These are phyloP conservation scores for Teratosphaeria nubilosa DNA, from an alignment of 2,329 filamentous ascomycete species.

Conservation along the genomic window DNA sequence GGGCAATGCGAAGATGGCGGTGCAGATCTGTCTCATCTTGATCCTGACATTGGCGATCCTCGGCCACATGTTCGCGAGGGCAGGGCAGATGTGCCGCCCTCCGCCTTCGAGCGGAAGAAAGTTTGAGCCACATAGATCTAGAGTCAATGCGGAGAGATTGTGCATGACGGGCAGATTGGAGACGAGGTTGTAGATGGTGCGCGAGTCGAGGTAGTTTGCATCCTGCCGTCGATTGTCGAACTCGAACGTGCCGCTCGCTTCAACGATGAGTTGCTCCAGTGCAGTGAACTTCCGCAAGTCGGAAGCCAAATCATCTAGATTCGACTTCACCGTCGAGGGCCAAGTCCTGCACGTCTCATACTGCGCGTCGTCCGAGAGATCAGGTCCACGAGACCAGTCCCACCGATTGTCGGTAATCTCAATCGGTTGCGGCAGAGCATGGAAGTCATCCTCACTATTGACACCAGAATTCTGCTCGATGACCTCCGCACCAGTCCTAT, in stretches of 20 bases:
- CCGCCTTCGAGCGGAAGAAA: neutral
- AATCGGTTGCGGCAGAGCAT: neutral
- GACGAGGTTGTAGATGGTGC: neutral
- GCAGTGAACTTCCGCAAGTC: conserved; percentile 8
- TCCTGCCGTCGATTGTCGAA: neutral
- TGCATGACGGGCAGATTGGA: neutral
- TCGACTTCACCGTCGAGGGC: conserved; percentile 3
- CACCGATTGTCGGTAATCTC: neutral
- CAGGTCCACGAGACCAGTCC: neutral
- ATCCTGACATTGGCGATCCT: neutral
- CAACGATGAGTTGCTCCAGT: conserved; percentile 7
- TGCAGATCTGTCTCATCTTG: neutral
- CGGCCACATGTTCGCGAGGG: neutral
- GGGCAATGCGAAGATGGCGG: neutral
- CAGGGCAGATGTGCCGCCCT: neutral
- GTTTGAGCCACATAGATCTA: neutral
- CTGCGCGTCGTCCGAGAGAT: neutral
- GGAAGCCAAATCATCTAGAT: conserved; percentile 6
- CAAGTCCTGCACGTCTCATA: conserved; percentile 2
- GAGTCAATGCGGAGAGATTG: neutral
- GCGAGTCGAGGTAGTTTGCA: neutral
- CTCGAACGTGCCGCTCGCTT: conserved; percentile 1
- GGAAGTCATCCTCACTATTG: neutral
- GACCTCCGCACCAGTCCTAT: conserved; percentile 1
- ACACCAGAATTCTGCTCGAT: neutral